A percentile compares a stretch with the other conserved stretches of the same genome.
These are phyloP conservation scores for Schwanniomyces polymorphus DNA, from an alignment of 805 yeast species.

Conservation along the genomic window DNA sequence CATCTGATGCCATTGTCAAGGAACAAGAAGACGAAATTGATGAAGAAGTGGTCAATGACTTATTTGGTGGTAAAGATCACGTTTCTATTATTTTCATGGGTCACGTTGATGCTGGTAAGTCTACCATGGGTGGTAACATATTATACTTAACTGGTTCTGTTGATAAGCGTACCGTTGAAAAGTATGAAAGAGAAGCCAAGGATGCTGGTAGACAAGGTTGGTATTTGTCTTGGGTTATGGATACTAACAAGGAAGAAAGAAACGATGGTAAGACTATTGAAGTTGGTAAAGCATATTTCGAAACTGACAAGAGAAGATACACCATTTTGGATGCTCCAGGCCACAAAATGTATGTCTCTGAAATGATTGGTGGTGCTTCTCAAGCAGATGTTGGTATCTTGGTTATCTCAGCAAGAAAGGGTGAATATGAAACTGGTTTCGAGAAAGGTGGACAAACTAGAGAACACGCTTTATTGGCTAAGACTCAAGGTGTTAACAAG, in stretches of 20 bases:
- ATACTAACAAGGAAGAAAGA: slow-evolving; percentile 98
- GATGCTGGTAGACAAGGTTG: slow-evolving; percentile 99
- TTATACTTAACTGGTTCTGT: slow-evolving; percentile 93
- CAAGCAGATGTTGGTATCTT: slow-evolving; percentile 98
- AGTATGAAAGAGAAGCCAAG: slow-evolving; percentile 96
- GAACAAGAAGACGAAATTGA: slow-evolving; percentile 83
- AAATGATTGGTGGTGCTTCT: slow-evolving; percentile 99
- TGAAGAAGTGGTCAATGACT: slow-evolving; percentile 82
- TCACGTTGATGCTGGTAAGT: slow-evolving; percentile 99
- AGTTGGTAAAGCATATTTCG: slow-evolving; percentile 97
- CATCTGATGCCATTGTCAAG: slow-evolving; percentile 50
- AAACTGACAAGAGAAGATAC: slow-evolving; percentile 96
- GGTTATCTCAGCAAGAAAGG: slow-evolving; percentile 97
- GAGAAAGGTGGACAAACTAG: slow-evolving; percentile 99
- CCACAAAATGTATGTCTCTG: slow-evolving; percentile 97
- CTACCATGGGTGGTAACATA: slow-evolving; percentile 98
- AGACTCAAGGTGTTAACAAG: slow-evolving; percentile 97
- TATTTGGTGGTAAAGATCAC: slow-evolving; percentile 98
- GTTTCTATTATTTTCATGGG: slow-evolving; percentile 98
- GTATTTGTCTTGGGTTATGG: slow-evolving; percentile 99
- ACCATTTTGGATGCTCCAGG: slow-evolving; percentile 99
- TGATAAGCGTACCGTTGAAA: slow-evolving; percentile 97
- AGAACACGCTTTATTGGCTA: slow-evolving; percentile 94
- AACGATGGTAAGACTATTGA: slow-evolving; percentile 98
- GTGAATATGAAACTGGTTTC: slow-evolving; percentile 99